Evolutionary conservation across 805 yeast species (phyloP).

Genomic region (Pichia californica): DNA sequence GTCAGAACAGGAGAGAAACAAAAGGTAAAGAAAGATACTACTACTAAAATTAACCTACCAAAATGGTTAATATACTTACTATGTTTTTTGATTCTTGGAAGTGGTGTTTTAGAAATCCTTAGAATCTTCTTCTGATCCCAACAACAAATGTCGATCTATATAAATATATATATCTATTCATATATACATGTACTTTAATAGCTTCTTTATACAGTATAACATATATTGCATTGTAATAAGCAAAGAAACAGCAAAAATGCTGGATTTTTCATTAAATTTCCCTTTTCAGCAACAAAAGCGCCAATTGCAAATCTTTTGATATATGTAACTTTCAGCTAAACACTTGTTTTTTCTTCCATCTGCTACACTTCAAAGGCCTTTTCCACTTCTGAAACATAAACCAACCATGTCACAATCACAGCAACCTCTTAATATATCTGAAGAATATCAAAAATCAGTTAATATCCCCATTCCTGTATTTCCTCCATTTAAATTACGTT

Average conservation of each 20-base stretch:
- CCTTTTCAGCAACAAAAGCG: too few relatives aligned
- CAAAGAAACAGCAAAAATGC: too few relatives aligned
- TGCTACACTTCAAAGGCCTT: too few relatives aligned
- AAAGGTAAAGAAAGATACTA: slow-evolving; percentile 6
- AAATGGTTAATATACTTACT: slow-evolving; percentile 50
- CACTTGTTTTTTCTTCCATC: too few relatives aligned
- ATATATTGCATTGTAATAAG: too few relatives aligned
- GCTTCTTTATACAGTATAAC: too few relatives aligned
- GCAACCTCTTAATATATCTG: background rate
- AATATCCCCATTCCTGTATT: slow-evolving; percentile 30
- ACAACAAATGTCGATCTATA: too few relatives aligned
- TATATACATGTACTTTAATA: too few relatives aligned
- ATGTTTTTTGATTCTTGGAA: slow-evolving; percentile 69
- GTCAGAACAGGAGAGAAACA: slow-evolving; percentile 15
- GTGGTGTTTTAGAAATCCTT: slow-evolving; percentile 68
- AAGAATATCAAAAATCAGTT: slow-evolving; percentile 3
- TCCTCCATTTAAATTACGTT: slow-evolving; percentile 70
- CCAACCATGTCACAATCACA: background rate
- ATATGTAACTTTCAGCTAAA: too few relatives aligned
- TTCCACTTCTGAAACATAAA: too few relatives aligned
- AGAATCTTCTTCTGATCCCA: slow-evolving; percentile 42
- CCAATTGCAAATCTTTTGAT: too few relatives aligned
- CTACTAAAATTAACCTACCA: slow-evolving; percentile 34
- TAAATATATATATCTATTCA: background rate
- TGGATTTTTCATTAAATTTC: too few relatives aligned